These are phyloP conservation scores for Cardamine chenopodiifolia DNA, from an alignment of 345 rosid species.

Conservation along the genomic window DNA sequence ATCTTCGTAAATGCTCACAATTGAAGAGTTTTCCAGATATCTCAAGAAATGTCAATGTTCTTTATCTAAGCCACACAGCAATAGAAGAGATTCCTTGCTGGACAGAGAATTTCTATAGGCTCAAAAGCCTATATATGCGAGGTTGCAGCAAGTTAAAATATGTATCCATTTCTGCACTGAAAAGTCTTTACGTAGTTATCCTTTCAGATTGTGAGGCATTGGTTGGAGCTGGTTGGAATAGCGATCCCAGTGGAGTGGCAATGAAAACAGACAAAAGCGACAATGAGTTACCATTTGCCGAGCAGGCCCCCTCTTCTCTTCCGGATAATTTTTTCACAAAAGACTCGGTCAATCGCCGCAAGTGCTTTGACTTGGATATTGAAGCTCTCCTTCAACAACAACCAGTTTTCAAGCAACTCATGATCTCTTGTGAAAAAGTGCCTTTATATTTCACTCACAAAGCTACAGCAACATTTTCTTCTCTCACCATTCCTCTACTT, in stretches of 20 bases:
- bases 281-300: not conserved
- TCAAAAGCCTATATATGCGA: rapidly evolving
- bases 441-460: slow-evolving; percentile 11
- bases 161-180: not conserved
- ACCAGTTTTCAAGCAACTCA: not conserved
- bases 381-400: not conserved
- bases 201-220: not conserved
- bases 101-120: not conserved
- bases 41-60: not conserved
- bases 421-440: not conserved
- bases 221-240: not conserved
- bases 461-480: not conserved
- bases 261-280: not conserved
- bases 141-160: not conserved
- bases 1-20: not conserved
- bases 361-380: not conserved
- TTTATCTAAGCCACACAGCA: not conserved
- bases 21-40: slow-evolving; percentile 6
- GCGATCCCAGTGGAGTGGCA: too few species aligned
- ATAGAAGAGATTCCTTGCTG: not conserved
- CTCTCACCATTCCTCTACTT: not conserved
- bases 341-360: not conserved
- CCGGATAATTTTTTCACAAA: not conserved
- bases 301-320: not conserved
- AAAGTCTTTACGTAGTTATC: rapidly evolving